These are phyloP conservation scores for Trichoderma brevicompactum DNA, from an alignment of 2,329 filamentous ascomycete species.

Conservation along the genomic window DNA sequence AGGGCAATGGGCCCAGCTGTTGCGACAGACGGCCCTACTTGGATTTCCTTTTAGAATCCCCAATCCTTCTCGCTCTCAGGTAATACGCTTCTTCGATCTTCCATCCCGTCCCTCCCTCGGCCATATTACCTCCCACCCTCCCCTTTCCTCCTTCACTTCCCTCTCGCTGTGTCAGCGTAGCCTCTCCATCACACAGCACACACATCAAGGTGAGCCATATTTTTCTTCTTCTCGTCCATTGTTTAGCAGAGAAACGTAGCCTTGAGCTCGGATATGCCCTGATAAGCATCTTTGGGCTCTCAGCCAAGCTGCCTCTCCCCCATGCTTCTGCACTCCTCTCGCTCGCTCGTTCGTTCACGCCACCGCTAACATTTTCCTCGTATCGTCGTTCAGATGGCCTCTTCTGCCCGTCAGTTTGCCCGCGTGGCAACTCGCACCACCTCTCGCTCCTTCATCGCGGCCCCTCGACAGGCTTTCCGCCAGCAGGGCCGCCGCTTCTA, in stretches of 20 bases:
- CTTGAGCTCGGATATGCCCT: background rate
- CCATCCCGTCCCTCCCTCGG: slow-evolving; percentile 23
- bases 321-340: background rate
- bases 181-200: slow-evolving; percentile 8
- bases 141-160: background rate
- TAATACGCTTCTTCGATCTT: slow-evolving; percentile 27
- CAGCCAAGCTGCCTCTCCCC: background rate
- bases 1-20: background rate
- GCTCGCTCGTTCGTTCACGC: background rate
- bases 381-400: slow-evolving; percentile 40
- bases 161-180: slow-evolving; percentile 6
- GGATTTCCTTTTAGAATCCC: slow-evolving; percentile 5
- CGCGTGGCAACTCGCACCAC: slow-evolving; percentile 64
- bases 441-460: slow-evolving; percentile 60
- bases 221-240: background rate
- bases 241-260: background rate
- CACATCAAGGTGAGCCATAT: slow-evolving; percentile 10
- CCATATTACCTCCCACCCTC: slow-evolving; percentile 11
- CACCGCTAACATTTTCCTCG: slow-evolving; percentile 22
- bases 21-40: slow-evolving; percentile 15
- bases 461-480: slow-evolving; percentile 71
- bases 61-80: background rate
- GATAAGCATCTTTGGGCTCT: slow-evolving; percentile 10
- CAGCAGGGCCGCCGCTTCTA: slow-evolving; percentile 78
- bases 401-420: slow-evolving; percentile 58